Conservation (phyloP, 2,329 filamentous ascomycete genomes). For the Alternaria sp. region DNA sequence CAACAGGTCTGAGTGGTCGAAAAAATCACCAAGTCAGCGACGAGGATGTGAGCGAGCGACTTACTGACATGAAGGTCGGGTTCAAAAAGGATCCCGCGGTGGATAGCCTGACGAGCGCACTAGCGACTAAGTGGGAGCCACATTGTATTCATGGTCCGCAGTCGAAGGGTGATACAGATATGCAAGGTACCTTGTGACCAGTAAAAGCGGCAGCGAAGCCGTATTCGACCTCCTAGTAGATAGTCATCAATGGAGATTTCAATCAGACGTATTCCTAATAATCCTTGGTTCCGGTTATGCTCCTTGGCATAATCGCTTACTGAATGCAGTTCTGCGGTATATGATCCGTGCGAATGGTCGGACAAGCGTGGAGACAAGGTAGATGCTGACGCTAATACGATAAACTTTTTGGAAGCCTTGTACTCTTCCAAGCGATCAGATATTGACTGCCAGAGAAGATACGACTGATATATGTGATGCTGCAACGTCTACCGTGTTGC, state of each 20-base stretch:
- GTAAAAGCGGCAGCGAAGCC: background rate
- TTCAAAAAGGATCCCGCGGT: background rate
- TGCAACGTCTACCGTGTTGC: rapidly evolving
- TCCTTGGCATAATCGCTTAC: background rate
- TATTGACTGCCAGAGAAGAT: background rate
- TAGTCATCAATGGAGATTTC: background rate
- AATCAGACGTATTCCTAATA: background rate
- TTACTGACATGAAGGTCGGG: background rate
- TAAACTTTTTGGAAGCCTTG: rapidly evolving
- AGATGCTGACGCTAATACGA: background rate
- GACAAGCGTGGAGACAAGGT: background rate
- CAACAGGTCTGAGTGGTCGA: background rate
- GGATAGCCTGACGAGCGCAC: background rate
- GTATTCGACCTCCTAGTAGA: background rate
- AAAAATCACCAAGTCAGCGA: background rate
- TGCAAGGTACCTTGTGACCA: background rate
- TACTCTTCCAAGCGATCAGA: rapidly evolving
- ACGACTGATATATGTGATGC: rapidly evolving
- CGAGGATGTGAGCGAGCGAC: background rate
- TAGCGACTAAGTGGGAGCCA: background rate
- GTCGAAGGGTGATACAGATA: background rate
- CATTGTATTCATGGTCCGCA: background rate
- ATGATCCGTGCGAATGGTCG: background rate
- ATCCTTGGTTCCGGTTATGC: too few relatives aligned
- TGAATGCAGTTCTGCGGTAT: background rate